Evolutionary conservation across 2,329 filamentous ascomycete species (phyloP), one percentile per base, ranked within the genome.

Genomic region (Pseudocercospora fijiensis): DNA sequence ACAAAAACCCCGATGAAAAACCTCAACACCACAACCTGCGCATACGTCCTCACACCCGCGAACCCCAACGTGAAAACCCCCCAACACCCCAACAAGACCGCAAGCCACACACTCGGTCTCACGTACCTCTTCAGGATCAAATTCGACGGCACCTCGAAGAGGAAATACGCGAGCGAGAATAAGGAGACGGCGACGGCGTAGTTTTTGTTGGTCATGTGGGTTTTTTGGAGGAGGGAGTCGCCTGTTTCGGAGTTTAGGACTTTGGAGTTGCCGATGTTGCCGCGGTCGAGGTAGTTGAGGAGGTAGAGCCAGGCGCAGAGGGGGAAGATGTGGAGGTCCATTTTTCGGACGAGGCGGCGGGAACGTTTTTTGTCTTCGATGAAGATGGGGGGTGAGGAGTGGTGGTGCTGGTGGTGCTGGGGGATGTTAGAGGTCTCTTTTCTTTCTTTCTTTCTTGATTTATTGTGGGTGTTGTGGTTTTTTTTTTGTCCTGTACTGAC

Each of bases 221-320:
- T 88, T 70, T 85, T 81, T 22, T 82, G 79, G 33, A 89, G 81
- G 67, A 91, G 81, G 76, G 89, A 86, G 73, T 90, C 79, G 49
- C 81, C 74, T 0, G 83, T 84, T 11, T 84, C 80, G 10, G 81
- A 77, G 72, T 90, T 90, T 67, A 90, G 80, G 20, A 89, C 85
- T 74, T 85, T 87, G 47, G 87, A 58, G 13, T 67, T 67, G 80
- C 81, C 74, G 74, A 84, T 65, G 80, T 84, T 69, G 51, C 65
- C 67, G 57, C 62, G 24, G 22, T 64, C 62, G 28, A 64, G 33
- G 18, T 69, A 67, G 65, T 71, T 71, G 51, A 71, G 59, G 1
- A 71, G 58, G 24, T 71, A 71, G 33, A 70, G 56, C 60, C 62
- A 71, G 18, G 70, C 70, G 55, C 68, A 70, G 5, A 71, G 60